These are phyloP conservation scores for Sutorius eximius DNA, from an alignment of 1,284 basidiomycete genomes.

Conservation along the genomic window DNA sequence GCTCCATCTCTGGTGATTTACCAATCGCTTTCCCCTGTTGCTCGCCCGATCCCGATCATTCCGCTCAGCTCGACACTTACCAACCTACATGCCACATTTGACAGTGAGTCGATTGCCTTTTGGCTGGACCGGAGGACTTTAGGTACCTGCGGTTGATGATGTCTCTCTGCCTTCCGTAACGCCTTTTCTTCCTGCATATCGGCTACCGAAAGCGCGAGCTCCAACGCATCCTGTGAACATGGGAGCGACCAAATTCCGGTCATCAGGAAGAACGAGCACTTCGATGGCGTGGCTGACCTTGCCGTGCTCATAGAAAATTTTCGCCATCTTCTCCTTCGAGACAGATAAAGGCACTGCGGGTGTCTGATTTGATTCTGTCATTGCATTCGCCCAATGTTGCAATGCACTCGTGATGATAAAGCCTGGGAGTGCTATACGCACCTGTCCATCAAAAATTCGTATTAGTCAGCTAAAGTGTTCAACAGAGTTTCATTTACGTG, in stretches of 20 bases:
- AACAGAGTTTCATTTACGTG: slow-evolving; percentile 16
- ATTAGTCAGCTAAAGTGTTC: slow-evolving; percentile 23
- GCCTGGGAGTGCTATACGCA: slow-evolving; percentile 9
- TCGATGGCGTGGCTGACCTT: slow-evolving; percentile 26
- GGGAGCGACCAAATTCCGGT: slow-evolving; percentile 21
- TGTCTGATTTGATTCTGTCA: slow-evolving; percentile 29
- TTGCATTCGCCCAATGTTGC: slow-evolving; percentile 12
- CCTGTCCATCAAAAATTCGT: background rate
- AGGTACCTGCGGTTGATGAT: slow-evolving; percentile 37
- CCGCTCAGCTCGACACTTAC: slow-evolving; percentile 16
- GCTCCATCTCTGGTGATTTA: slow-evolving; percentile 30
- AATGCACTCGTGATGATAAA: slow-evolving; percentile 15
- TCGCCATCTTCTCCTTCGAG: slow-evolving; percentile 28
- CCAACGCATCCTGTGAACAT: slow-evolving; percentile 41
- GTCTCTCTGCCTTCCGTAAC: slow-evolving; percentile 36
- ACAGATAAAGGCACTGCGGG: slow-evolving; percentile 24
- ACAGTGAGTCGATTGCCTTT: slow-evolving; percentile 25
- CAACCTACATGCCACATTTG: slow-evolving; percentile 18
- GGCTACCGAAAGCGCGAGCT: slow-evolving; percentile 43
- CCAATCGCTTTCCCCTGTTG: slow-evolving; percentile 28
- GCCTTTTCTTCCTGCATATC: slow-evolving; percentile 41
- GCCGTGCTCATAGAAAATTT: slow-evolving; percentile 35
- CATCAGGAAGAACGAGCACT: slow-evolving; percentile 18
- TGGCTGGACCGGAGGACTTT: slow-evolving; percentile 1
- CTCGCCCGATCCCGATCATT: slow-evolving; percentile 14